Percentiles rank a stretch among this genome's conserved stretches.
These are phyloP conservation scores for Spathaspora sp. DNA, from an alignment of 1,139 yeast species.

Conservation along the genomic window DNA sequence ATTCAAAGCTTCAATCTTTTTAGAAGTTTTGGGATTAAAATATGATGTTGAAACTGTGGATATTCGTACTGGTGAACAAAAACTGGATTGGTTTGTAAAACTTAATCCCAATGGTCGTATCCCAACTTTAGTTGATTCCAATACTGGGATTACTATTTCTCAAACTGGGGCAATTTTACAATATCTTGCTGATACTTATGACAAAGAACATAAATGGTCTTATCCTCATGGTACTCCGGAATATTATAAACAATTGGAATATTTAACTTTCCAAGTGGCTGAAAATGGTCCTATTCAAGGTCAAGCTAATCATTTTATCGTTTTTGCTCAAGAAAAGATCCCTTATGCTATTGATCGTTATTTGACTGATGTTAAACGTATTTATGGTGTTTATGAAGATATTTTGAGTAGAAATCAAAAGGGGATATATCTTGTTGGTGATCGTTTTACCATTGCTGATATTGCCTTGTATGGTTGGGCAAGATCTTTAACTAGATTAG, in stretches of 20 bases:
- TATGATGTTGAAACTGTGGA: constrained; percentile 47
- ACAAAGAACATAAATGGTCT: constrained; percentile 49
- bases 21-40: constrained; percentile 48
- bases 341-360: constrained; percentile 56
- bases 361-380: constrained; percentile 48
- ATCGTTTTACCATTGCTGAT: constrained; percentile 56
- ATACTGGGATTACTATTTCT: constrained; percentile 42
- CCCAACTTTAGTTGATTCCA: constrained; percentile 53
- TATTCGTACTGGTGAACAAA: constrained; percentile 40
- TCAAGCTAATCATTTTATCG: constrained; percentile 49
- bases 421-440: constrained; percentile 56
- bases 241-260: constrained; percentile 52
- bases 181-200: constrained; percentile 58
- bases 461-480: constrained; percentile 46
- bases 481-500: constrained; percentile 16
- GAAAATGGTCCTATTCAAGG: constrained; percentile 66
- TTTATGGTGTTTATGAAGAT: constrained; percentile 52
- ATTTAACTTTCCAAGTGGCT: constrained; percentile 56
- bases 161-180: constrained; percentile 62
- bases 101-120: constrained; percentile 64
- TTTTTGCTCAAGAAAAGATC: constrained; percentile 45
- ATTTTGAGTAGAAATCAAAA: constrained; percentile 36
- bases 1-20: constrained; percentile 45
- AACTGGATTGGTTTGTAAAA: constrained; percentile 52
- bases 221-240: constrained; percentile 43